Percentiles rank a stretch among this genome's conserved stretches.
Evolutionary conservation across 805 yeast genomes (phyloP).

Genomic region (Candida suzukii): DNA sequence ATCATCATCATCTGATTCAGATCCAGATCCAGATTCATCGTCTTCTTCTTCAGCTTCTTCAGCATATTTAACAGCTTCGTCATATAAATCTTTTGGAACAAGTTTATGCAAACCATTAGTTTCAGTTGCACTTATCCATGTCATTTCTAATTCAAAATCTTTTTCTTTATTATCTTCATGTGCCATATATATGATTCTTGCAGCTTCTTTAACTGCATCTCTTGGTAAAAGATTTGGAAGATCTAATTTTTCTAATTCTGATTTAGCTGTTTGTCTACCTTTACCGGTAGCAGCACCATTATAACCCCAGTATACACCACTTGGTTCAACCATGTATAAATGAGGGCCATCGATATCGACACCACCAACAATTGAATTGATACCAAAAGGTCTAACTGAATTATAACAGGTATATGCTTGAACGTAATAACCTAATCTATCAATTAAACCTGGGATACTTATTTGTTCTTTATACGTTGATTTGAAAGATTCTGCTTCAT

Average conservation of each 20-base stretch:
- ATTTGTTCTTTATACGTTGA: constrained; percentile 69
- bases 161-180: constrained; percentile 98
- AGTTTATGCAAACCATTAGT: constrained; percentile 75
- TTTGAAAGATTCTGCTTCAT: constrained; percentile 78
- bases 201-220: constrained; percentile 91
- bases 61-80: constrained; percentile 80
- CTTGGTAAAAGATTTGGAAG: constrained; percentile 58
- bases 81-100: constrained; percentile 72
- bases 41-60: constrained; percentile 74
- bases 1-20: constrained; percentile 17
- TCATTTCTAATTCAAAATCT: constrained; percentile 89
- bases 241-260: constrained; percentile 88
- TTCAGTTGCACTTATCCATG: constrained; percentile 76
- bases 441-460: constrained; percentile 75
- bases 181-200: constrained; percentile 84
- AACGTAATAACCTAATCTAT: constrained; percentile 82
- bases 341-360: constrained; percentile 81
- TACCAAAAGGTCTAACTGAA: constrained; percentile 97
- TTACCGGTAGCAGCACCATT: constrained; percentile 96
- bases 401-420: constrained; percentile 94
- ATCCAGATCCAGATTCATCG: constrained; percentile 49
- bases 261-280: constrained; percentile 97
- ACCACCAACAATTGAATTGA: constrained; percentile 90
- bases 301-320: constrained; percentile 97
- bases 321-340: constrained; percentile 94